Evolutionary conservation across 2,329 filamentous ascomycete species (phyloP), one percentile per base, ranked within the genome.

Genomic region (Exophiala viscosa): DNA sequence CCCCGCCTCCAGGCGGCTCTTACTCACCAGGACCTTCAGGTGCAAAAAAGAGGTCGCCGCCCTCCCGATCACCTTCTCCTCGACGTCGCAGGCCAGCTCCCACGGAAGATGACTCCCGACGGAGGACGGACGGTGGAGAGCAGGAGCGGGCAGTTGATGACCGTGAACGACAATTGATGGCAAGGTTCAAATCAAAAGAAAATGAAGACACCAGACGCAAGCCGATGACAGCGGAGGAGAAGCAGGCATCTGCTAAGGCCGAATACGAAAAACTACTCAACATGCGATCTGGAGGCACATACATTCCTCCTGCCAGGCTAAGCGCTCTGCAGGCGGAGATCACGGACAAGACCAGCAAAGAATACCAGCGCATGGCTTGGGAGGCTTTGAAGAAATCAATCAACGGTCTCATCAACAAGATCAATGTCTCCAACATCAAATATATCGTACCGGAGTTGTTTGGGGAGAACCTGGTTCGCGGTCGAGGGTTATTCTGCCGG

Each of bases 291-390:
- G 93, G 93, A 60, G 93, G 93, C 62, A 95, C 90, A 18, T 99
- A 99, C 69, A 95, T 99, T 57, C 93, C 93, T 15, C 93, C 93
- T 0, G 92, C 92, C 47, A 82, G 90, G 62, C 77, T 99, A 66
- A 84, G 90, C 63, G 92, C 92, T 35, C 81, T 99, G 56, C 93
- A 99, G 75, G 89, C 91, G 48, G 90, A 96, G 72, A 96, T 99
- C 70, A 96, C 90, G 57, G 93, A 99, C 74, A 96, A 95, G 77
- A 85, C 82, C 49, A 95, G 86, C 71, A 95, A 96, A 72, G 93
- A 97, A 73, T 97, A 96, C 68, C 93, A 97, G 79, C 88, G 93
- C 64, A 95, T 99, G 89, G 90, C 91, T 7, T 99, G 93, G 93
- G 93, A 99, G 72, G 92, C 92, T 10, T 76, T 99, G 66, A 99